phyloP scores from a whole-genome alignment of 2,329 filamentous ascomycete species.

The Microdochium nivale region DNA sequence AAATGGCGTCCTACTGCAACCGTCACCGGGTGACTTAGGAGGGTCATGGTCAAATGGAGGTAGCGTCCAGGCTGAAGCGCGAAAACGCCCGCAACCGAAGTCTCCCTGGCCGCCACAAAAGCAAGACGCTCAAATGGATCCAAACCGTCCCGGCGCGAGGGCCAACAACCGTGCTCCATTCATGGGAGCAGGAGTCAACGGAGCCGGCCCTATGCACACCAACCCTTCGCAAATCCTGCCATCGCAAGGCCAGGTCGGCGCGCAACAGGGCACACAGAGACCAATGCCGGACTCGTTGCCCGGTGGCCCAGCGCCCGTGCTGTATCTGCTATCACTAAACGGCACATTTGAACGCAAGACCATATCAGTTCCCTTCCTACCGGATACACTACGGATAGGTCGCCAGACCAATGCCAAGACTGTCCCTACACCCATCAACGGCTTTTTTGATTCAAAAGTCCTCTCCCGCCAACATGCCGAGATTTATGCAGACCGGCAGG shows the following conservation, averaged over 20 bases:
- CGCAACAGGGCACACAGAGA: constrained; percentile 46
- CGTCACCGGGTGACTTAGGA: constrained; percentile 34
- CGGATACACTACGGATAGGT: constrained; percentile 91
- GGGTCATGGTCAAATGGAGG: constrained; percentile 41
- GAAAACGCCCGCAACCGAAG: constrained; percentile 45
- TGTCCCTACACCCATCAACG: constrained; percentile 80
- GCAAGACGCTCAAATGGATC: constrained; percentile 36
- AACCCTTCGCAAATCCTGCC: constrained; percentile 25
- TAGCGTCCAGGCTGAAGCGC: constrained; percentile 14
- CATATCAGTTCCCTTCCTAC: constrained; percentile 84
- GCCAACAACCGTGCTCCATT: constrained; percentile 21
- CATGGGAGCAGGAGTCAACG: constrained; percentile 30
- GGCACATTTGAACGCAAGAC: constrained; percentile 96
- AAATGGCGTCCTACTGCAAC: constrained; percentile 48
- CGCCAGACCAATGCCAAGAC: constrained; percentile 97
- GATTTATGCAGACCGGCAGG: constrained; percentile 74
- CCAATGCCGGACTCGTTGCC: constrained; percentile 55
- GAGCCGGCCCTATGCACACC: constrained; percentile 27
- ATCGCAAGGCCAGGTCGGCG: constrained; percentile 26
- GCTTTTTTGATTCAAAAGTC: constrained; percentile 97
- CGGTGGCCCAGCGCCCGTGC: constrained; percentile 63
- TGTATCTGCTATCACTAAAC: constrained; percentile 85
- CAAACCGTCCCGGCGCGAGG: constrained; percentile 30
- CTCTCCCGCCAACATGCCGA: constrained; percentile 93
- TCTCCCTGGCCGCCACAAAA: constrained; percentile 40